Base-by-base conservation (phyloP, 331 rosid genomes). In the Cydonia oblonga region DNA sequence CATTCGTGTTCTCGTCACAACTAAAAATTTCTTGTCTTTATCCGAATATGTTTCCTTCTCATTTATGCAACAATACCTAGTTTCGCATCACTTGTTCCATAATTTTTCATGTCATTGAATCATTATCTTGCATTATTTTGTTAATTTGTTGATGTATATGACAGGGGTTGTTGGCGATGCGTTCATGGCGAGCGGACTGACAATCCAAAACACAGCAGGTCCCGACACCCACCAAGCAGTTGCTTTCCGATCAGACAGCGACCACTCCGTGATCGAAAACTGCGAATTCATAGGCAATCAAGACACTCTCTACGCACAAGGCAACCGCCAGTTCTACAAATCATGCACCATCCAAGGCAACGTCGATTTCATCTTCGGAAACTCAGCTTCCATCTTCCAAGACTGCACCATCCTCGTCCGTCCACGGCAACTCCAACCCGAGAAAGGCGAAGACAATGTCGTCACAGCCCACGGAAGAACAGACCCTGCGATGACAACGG, bases 211-310 rank as follows among this genome's bases (percentile, higher is more conserved):
- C 89, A 95, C 91, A 1, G 97, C 97, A 0, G 99, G 99, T 1
- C 97, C 97, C 23, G 89, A 81, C 22, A 88, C 83, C 22, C 96
- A 88, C 75, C 99, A 95, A 78, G 99, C 99, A 42, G 99, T 95
- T 54, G 97, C 99, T 5, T 91, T 95, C 42, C 84, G 90, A 83
- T 87, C 85, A 70, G 90, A 85, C 77, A 91, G 99, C 19, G 99
- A 91, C 74, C 73, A 70, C 14, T 95, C 96, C 0, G 77, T 89
- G 7, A 72, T 85, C 4, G 91, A 95, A 74, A 83, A 80, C 63
- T 89, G 96, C 15, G 99, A 91, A 65, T 88, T 95, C 76, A 0
- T 89, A 13, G 99, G 98, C 58, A 85, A 91, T 57, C 99, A 95
- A 68, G 99, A 95, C 23, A 95, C 99, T 2, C 91, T 95, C 11